A percentile compares a stretch with the other conserved stretches of the same genome.
Evolutionary conservation across 371 early-diverging fungal species (phyloP).

Genomic region (Saksenaea vasiformis): DNA sequence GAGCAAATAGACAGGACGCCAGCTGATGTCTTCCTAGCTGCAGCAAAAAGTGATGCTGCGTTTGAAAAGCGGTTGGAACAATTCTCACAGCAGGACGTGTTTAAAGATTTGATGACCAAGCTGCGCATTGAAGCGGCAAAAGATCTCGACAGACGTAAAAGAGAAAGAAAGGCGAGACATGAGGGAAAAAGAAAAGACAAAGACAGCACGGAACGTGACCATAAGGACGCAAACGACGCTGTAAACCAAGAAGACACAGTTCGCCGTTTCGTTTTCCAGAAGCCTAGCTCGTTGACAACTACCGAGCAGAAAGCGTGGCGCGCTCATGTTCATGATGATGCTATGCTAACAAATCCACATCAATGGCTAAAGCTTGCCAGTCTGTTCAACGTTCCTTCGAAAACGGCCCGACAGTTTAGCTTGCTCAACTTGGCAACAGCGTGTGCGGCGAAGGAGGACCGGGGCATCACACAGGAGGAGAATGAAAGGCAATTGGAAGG

Average conservation of each 20-base stretch:
- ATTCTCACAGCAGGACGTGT: slow-evolving; percentile 7
- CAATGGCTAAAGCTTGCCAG: slow-evolving; percentile 46
- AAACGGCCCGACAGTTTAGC: slow-evolving; percentile 28
- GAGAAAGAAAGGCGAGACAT: slow-evolving; percentile 22
- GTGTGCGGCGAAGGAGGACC: slow-evolving; percentile 13
- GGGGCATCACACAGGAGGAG: slow-evolving; percentile 8
- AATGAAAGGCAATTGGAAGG: slow-evolving; percentile 29
- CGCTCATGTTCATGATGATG: slow-evolving; percentile 33
- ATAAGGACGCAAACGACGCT: not conserved
- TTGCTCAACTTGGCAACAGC: slow-evolving; percentile 16
- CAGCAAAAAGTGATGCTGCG: slow-evolving; percentile 1
- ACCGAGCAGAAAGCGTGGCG: slow-evolving; percentile 36
- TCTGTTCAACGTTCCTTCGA: slow-evolving; percentile 44
- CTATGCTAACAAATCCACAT: slow-evolving; percentile 43
- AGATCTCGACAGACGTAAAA: slow-evolving; percentile 19
- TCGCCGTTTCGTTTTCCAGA: slow-evolving; percentile 16
- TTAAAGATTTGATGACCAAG: slow-evolving; percentile 7
- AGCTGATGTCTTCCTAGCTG: not conserved
- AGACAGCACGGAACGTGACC: not conserved
- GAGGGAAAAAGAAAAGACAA: slow-evolving; percentile 3
- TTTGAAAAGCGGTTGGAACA: slow-evolving; percentile 19
- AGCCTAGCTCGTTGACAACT: slow-evolving; percentile 16
- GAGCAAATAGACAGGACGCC: not conserved
- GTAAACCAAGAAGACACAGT: not conserved
- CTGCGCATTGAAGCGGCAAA: slow-evolving; percentile 13